Base-by-base conservation (phyloP, 768 basidiomycete genomes). In the Boletus patriciae region DNA sequence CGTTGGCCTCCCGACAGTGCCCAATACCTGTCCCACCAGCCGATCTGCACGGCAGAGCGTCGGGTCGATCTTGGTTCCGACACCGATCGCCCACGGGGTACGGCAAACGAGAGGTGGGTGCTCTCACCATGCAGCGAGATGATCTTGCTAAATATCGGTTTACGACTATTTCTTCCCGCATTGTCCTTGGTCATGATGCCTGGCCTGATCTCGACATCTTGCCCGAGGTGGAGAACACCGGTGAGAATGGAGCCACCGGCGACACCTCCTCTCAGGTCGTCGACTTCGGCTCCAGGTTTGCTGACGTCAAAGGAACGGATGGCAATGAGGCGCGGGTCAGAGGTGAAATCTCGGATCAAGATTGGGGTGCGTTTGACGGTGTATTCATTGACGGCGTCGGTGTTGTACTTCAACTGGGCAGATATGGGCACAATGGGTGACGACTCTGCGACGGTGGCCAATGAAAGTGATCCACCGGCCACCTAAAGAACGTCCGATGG, bases 231-330 rank as follows among this genome's bases (percentile, higher is more conserved):
- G 57, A 99, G 84, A 68, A n/a, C n/a, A n/a, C n/a, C n/a, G n/a
- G n/a, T n/a, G n/a, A n/a, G n/a, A n/a, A 98, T 96, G 12, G 91
- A 94, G 19, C 97, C 96, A 73, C 97, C 96, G n/a, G 97, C 97
- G 37, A 99, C 97, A 68, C 96, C 97, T 56, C 96, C 97, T 76
- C 98, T 96, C 58, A 98, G 83, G 42, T 99, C 97, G 63, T 96
- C 89, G 4, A 98, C 94, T 68, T 94, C 94, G 4, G 95, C 86
- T 70, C 96, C 96, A 12, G 97, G 97, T 74, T 97, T 98, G 83
- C 98, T 99, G 72, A 99, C 95, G 73, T 99, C 97, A 76, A 98
- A 99, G 19, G 94, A 97, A 62, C 96, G 93, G 74, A 99, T 99
- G 71, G 98, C 95, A 70, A 98, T 98, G 62, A 99, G 87, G 33